Evolutionary conservation across 805 yeast species (phyloP), one percentile per base, ranked within the genome.

Genomic region (Wickerhamiella azyma): DNA sequence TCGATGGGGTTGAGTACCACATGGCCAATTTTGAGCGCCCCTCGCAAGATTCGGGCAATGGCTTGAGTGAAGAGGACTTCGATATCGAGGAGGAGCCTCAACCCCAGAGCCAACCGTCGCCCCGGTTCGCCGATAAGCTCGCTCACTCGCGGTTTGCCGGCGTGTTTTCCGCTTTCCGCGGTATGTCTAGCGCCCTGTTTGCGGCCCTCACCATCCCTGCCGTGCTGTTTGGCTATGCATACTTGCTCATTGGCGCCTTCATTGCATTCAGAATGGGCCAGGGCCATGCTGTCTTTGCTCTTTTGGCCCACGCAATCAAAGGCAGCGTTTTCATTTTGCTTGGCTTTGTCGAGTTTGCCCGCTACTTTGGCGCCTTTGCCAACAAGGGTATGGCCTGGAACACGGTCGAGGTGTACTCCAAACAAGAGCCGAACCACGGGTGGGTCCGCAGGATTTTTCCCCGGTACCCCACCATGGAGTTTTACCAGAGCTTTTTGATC

Each of bases 381-480:
- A 68, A 72, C 47, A 67, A 71, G 48, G 97, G 97, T 17, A 80
- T 94, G 81, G 88, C 94, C 3, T 89, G 98, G 98, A 92, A 92
- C 50, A 30, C 18, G 9, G n/a, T 37, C 33, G 35, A 29, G 39
- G 18, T 40, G 14, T 3, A 16, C 32, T 19, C 33, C 40, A 43
- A 45, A 48, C 16, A 21, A 5, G 5, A 4, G 24, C 39, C 30
- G 21, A 21, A 21, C 47, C 48, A 46, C 24, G 42, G 54, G 32
- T 53, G 53, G 56, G 33, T 19, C 28, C 39, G 37, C 21, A 3
- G 10, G 24, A 7, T 42, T 7, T 42, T 38, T 36, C 73, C 71
- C 38, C 60, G 54, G 9, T 66, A 75, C 59, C 65, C 81, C 49
- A 77, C 94, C 16, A 82, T 88, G 85, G 98, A 89, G 66, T 76